These are phyloP conservation scores for Tricholoma matsutake DNA, from an alignment of 768 basidiomycete species.

Conservation along the genomic window DNA sequence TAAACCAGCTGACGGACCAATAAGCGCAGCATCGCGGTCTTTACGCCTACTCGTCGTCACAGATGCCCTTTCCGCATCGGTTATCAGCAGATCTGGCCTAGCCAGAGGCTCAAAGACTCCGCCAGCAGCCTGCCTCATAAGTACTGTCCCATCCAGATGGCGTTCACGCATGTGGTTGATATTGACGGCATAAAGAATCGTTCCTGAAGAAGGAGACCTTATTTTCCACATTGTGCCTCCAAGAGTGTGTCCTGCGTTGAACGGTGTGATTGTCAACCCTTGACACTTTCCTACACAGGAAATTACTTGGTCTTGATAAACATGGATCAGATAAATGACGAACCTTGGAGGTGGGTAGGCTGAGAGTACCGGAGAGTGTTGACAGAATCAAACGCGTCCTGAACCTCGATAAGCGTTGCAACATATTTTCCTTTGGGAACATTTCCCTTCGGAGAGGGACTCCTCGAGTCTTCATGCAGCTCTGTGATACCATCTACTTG, in stretches of 20 bases:
- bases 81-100: constrained; percentile 89
- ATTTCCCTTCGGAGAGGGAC: constrained; percentile 23
- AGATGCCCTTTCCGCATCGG: constrained; percentile 82
- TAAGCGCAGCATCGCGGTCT: constrained; percentile 85
- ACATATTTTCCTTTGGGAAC: constrained; percentile 56
- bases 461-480: constrained; percentile 23
- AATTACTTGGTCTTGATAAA: neutral
- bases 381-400: constrained; percentile 89
- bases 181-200: constrained; percentile 91
- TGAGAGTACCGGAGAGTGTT: constrained; percentile 94
- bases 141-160: constrained; percentile 91
- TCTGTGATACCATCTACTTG: constrained; percentile 26
- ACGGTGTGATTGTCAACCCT: constrained; percentile 91
- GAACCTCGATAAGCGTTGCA: constrained; percentile 78
- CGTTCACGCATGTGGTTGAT: constrained; percentile 96
- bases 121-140: constrained; percentile 70
- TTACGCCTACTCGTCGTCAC: constrained; percentile 85
- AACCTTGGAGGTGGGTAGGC: constrained; percentile 92
- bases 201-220: constrained; percentile 94
- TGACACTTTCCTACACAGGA: constrained; percentile 77
- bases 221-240: constrained; percentile 99
- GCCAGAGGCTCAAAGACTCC: constrained; percentile 84
- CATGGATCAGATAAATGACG: constrained; percentile 20
- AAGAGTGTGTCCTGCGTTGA: constrained; percentile 91
- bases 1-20: constrained; percentile 48